Conservation (phyloP, 257 asterid genomes). For the Galeopsis tetrahit region DNA sequence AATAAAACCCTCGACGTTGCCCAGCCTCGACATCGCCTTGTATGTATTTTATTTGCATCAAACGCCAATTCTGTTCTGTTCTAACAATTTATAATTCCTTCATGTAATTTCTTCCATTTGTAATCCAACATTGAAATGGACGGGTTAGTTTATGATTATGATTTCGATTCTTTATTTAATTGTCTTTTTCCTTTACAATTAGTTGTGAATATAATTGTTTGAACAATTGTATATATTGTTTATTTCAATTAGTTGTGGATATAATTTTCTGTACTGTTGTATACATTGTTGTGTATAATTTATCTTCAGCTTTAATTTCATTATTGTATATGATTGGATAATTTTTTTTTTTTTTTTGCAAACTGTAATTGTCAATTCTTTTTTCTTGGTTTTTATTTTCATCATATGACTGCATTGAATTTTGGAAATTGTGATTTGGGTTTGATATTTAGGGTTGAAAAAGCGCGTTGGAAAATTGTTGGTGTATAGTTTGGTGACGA, state of each 20-base stretch:
- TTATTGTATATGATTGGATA: conserved; percentile 4
- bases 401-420: conserved; percentile 39
- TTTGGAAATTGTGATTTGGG: conserved; percentile 46
- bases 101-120: conserved; percentile 14
- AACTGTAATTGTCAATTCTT: neutral
- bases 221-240: neutral
- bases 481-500: conserved; percentile 23
- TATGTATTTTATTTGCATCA: conserved; percentile 30
- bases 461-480: conserved; percentile 15
- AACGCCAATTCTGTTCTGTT: neutral
- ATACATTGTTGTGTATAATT: conserved; percentile 1
- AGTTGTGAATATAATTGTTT: neutral
- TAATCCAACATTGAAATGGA: conserved; percentile 36
- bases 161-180: conserved; percentile 36
- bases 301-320: neutral
- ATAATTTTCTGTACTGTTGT: too few relatives aligned
- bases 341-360: conserved; percentile 2
- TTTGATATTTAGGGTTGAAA: conserved; percentile 37
- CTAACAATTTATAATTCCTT: too few relatives aligned
- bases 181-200: conserved; percentile 12
- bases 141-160: conserved; percentile 8
- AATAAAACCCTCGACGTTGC: too few relatives aligned
- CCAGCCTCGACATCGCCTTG: too few relatives aligned
- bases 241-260: neutral
- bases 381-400: conserved; percentile 23